Base-by-base conservation (phyloP, 2,329 filamentous ascomycete species). In the Chrysosporium queenslandicum region DNA sequence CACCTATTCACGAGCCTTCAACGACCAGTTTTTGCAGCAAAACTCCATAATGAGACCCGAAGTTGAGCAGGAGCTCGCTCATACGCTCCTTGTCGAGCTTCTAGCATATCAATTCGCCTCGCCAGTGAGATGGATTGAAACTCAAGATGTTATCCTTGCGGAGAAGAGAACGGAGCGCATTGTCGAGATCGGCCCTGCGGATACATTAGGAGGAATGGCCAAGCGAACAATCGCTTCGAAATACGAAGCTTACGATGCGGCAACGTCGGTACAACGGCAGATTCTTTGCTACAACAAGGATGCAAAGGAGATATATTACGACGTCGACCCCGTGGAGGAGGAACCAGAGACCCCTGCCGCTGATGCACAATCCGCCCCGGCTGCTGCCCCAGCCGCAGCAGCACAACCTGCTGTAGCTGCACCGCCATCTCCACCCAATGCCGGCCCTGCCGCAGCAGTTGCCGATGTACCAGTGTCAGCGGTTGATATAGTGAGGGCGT, bases 281-380 rank as follows among this genome's bases (percentile, higher is more conserved):
- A 96, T 98, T 68, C 81, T 98, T 53, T 97, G 92, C 77, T 98
- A 97, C 77, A 97, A 95, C 78, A 98, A 98, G 72, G 92, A 98
- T 66, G 86, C 89, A 53, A 97, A 96, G 71, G 92, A 98, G 71
- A 98, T 98, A 59, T 98, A 98, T 77, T 98, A 98, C 72, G 91
- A 96, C 67, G 90, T 94, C 41, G 92, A 98, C 65, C 92, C 92
- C 0, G 77, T 94, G 64, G 92, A 98, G 53, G 92, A 97, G 71
- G 79, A 85, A 43, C 85, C 85, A 64, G 68, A 78, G 46, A 57
- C 66, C 36, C 55, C 63, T n/a, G 58, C 63, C 47, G 67, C 68
- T 25, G 51, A 62, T 16, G 55, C 66, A 30, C 66, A 74, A 14
- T 65, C 69, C 20, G 58, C 65, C 40, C 60, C 72, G 18, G 65